A percentile compares a stretch with the other conserved stretches of the same genome.
Conservation (phyloP, 2,329 filamentous ascomycete species). For the Cytospora chrysosperma region DNA sequence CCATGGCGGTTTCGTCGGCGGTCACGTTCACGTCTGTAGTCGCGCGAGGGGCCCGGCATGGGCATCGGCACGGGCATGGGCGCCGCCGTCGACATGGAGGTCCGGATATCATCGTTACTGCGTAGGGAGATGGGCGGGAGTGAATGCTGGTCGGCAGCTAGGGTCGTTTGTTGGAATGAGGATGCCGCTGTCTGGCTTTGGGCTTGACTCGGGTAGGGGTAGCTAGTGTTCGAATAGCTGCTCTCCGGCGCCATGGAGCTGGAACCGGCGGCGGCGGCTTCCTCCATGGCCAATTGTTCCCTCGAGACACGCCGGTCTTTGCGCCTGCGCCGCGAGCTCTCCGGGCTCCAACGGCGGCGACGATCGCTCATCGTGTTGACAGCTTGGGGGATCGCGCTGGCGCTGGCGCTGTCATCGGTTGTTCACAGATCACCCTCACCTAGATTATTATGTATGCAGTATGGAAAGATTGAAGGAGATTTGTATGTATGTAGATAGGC, state of each 20-base stretch:
- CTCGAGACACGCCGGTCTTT: constrained; percentile 43
- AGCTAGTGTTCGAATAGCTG: constrained; percentile 16
- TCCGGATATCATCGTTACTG: constrained; percentile 14
- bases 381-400: constrained; percentile 16
- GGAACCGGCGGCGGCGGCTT: constrained; percentile 24
- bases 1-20: constrained; percentile 14
- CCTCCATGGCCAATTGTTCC: constrained; percentile 37
- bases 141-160: constrained; percentile 8
- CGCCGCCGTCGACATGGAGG: neutral
- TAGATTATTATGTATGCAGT: neutral
- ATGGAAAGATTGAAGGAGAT: neutral
- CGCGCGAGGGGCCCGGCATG: constrained; percentile 15
- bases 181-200: constrained; percentile 11
- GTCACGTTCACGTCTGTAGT: constrained; percentile 16
- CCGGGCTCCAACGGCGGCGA: constrained; percentile 56
- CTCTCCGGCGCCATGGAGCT: constrained; percentile 17
- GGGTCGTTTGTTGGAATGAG: constrained; percentile 10
- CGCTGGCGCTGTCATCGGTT: constrained; percentile 15
- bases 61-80: constrained; percentile 6
- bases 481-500: neutral
- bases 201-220: constrained; percentile 3
- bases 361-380: constrained; percentile 53
- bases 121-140: constrained; percentile 16
- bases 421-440: constrained; percentile 6
- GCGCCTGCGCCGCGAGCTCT: constrained; percentile 53